Conservation (phyloP, 1,284 basidiomycete species). For the Athelia psychrophila region DNA sequence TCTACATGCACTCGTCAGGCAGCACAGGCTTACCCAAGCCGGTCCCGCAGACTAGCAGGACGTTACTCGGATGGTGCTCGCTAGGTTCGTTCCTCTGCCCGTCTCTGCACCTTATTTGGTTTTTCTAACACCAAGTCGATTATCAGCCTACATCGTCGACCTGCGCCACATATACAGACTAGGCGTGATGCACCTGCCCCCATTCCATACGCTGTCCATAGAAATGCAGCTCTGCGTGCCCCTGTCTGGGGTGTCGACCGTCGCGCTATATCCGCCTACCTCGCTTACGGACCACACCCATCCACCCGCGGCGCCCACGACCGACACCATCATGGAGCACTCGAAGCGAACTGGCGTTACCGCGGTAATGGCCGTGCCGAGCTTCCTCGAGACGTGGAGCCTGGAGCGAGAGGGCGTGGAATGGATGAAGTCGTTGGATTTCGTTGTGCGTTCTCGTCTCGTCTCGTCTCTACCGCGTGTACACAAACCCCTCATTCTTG, state of each 20-base stretch:
- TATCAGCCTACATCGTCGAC: too few relatives aligned
- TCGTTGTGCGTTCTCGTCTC: slow-evolving; percentile 30
- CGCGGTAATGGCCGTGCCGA: slow-evolving; percentile 29
- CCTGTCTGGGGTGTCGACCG: slow-evolving; percentile 12
- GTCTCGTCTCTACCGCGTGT: too few relatives aligned
- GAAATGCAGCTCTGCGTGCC: slow-evolving; percentile 17
- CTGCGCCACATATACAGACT: slow-evolving; percentile 15
- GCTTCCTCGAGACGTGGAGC: slow-evolving; percentile 34
- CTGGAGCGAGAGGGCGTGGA: slow-evolving; percentile 23
- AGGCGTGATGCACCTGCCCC: slow-evolving; percentile 26
- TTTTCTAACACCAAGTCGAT: slow-evolving; percentile 17
- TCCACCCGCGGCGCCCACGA: slow-evolving; percentile 23
- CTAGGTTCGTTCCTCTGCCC: background rate
- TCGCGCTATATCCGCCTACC: slow-evolving; percentile 19
- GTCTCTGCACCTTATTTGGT: background rate
- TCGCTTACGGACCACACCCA: background rate
- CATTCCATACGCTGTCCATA: slow-evolving; percentile 25
- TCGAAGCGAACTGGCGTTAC: slow-evolving; percentile 21
- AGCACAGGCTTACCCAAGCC: slow-evolving; percentile 23
- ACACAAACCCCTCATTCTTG: too few relatives aligned
- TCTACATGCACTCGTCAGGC: slow-evolving; percentile 24
- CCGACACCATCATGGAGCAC: slow-evolving; percentile 30
- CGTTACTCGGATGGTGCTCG: slow-evolving; percentile 7
- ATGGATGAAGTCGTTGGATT: slow-evolving; percentile 23
- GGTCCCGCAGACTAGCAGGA: slow-evolving; percentile 15